A percentile compares a stretch with the other conserved stretches of the same genome.
Evolutionary conservation across 1,139 yeast genomes (phyloP).

Genomic region (Debaryomyces psychrophilus): DNA sequence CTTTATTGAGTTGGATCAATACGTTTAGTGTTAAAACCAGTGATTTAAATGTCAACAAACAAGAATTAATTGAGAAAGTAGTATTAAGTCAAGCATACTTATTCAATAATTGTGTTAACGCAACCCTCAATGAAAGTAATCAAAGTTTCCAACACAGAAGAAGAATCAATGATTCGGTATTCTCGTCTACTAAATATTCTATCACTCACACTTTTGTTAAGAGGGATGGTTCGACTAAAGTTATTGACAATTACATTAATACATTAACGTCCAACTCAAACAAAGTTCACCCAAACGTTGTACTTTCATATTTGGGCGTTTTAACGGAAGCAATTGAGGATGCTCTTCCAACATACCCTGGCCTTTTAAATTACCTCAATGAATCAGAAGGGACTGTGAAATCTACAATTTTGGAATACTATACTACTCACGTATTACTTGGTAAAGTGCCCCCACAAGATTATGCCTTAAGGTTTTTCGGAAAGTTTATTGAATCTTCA

Average conservation of each 20-base stretch:
- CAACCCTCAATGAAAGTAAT: slow-evolving; percentile 3
- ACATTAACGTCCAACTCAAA: slow-evolving; percentile 6
- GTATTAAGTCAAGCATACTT: slow-evolving; percentile 27
- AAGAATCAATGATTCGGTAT: slow-evolving; percentile 50
- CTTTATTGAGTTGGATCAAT: slow-evolving; percentile 61
- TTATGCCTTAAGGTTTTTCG: slow-evolving; percentile 24
- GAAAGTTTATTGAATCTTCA: slow-evolving; percentile 44
- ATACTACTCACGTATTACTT: slow-evolving; percentile 43
- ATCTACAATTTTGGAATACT: slow-evolving; percentile 20
- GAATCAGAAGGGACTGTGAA: slow-evolving; percentile 18
- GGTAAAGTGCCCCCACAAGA: slow-evolving; percentile 34
- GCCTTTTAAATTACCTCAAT: slow-evolving; percentile 30
- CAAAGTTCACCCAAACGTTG: slow-evolving; percentile 8
- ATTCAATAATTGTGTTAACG: slow-evolving; percentile 23
- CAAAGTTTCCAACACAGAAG: slow-evolving; percentile 35
- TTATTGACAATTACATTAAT: slow-evolving; percentile 17
- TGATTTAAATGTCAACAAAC: slow-evolving; percentile 23
- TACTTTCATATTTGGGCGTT: slow-evolving; percentile 38
- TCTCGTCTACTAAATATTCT: slow-evolving; percentile 39
- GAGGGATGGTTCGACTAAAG: slow-evolving; percentile 12
- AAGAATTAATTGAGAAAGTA: slow-evolving; percentile 17
- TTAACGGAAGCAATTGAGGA: slow-evolving; percentile 42
- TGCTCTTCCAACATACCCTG: slow-evolving; percentile 45
- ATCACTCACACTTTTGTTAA: slow-evolving; percentile 23
- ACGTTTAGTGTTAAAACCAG: slow-evolving; percentile 14